phyloP scores from a whole-genome alignment of 1,284 basidiomycete genomes.

The Ceratobasidium sp. region DNA sequence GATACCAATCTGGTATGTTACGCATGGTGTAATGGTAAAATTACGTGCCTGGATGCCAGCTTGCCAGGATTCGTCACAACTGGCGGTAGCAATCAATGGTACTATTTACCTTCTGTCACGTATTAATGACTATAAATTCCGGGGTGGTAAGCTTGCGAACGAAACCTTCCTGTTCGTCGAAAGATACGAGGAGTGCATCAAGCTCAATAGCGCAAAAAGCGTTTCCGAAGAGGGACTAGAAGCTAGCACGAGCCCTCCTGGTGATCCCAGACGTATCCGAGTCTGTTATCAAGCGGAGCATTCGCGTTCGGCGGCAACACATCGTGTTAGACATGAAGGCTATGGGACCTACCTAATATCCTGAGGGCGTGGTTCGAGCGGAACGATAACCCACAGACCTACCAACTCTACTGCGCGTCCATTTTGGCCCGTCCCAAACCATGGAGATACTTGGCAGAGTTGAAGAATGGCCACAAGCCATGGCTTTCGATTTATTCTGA shows the following conservation, averaged over 20 bases:
- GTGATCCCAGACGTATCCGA: neutral
- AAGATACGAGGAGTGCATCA: neutral
- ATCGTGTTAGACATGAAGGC: neutral
- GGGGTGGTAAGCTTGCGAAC: neutral
- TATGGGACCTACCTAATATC: slow-evolving; percentile 27
- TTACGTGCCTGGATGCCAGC: too few species aligned
- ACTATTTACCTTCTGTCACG: neutral
- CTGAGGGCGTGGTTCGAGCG: slow-evolving; percentile 13
- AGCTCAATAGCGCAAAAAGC: neutral
- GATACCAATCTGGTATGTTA: too few species aligned
- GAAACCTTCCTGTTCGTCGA: neutral
- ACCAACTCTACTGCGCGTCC: neutral
- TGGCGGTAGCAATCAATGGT: neutral
- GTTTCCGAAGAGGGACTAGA: too few species aligned
- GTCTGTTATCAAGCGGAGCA: neutral
- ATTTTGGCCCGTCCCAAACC: slow-evolving; percentile 36
- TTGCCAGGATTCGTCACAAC: too few species aligned
- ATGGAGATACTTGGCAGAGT: slow-evolving; percentile 11
- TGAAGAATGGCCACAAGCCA: neutral
- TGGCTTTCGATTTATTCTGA: slow-evolving; percentile 16
- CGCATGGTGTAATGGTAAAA: too few species aligned
- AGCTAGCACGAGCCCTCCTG: neutral
- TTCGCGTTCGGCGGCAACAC: neutral
- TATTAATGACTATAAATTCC: slow-evolving; percentile 1
- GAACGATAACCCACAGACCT: neutral